Evolutionary conservation across 352 stramenopile genomes (phyloP), one percentile per base, ranked within the genome.

Genomic region (Globisporangium okanoganense): DNA sequence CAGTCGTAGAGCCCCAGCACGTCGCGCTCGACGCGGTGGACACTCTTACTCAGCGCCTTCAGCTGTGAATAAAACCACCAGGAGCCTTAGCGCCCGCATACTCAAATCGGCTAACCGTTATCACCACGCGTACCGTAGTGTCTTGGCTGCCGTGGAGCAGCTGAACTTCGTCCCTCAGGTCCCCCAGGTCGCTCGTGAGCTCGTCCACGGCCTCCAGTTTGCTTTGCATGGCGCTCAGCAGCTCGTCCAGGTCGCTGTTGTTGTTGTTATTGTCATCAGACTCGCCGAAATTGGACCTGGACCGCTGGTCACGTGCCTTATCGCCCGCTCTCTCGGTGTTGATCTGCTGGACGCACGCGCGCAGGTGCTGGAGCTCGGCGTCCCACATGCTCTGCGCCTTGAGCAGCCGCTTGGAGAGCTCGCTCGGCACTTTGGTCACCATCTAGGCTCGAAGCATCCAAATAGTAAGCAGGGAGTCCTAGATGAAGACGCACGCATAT

Each of bases 1-100:
- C 79, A 88, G 61, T 88, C 79, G 67, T 88, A 86, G 12, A 88
- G 56, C 1, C 71, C 79, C 5, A 88, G 58, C 38, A 88, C 54
- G 49, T 88, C 72, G 5, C 56, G 40, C 38, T 86, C 70, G 16
- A 80, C 50, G 7, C 65, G 66, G 2, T 48, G 40, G 16, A 88
- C 66, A 1, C 64, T 73, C 4, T 56, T 61, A 13, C 64, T 64
- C 29, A 76, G 66, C 13, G 72, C 70, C 0, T 67, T 69, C 14
- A 73, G 61, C 66, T 87, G 43, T 33, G 2, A 2, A 56, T n/a
- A n/a, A n/a, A n/a, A n/a, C n/a, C n/a, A n/a, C n/a, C n/a, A n/a
- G n/a, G n/a, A n/a, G n/a, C n/a, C n/a, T n/a, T n/a, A n/a, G n/a
- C n/a, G n/a, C n/a, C n/a, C n/a, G n/a, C n/a, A n/a, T n/a, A 25